Conservation (phyloP, 805 yeast genomes). For the Metschnikowia cubensis region DNA sequence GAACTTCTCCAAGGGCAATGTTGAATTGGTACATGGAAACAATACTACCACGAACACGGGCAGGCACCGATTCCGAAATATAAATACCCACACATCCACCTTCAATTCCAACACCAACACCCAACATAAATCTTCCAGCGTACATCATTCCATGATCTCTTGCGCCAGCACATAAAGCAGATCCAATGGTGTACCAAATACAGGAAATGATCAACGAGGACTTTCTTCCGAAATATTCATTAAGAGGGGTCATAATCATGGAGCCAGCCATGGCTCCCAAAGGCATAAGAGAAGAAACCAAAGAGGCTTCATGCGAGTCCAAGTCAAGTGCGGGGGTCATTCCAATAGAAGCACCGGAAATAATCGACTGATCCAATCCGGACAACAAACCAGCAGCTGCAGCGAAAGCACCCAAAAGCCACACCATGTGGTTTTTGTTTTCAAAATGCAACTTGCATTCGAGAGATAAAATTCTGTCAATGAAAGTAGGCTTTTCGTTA, state of each 20-base stretch:
- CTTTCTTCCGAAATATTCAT: conserved; percentile 54
- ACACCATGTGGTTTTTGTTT: conserved; percentile 40
- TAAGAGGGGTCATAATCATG: conserved; percentile 54
- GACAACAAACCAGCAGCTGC: conserved; percentile 62
- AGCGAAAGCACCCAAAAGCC: conserved; percentile 52
- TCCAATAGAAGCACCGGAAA: conserved; percentile 58
- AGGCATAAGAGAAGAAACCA: conserved; percentile 61
- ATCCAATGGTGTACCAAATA: conserved; percentile 58
- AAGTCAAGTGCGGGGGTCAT: conserved; percentile 43
- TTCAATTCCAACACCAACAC: conserved; percentile 64
- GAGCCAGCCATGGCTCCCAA: conserved; percentile 66
- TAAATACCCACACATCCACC: conserved; percentile 63
- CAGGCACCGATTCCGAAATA: conserved; percentile 58
- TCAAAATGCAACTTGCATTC: conserved; percentile 41
- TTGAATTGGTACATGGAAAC: conserved; percentile 63
- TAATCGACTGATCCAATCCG: conserved; percentile 65
- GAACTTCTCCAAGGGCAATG: conserved; percentile 62
- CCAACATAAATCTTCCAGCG: conserved; percentile 54
- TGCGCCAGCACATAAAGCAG: conserved; percentile 48
- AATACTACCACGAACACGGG: conserved; percentile 53
- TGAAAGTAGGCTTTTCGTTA: conserved; percentile 28
- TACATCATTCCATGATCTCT: conserved; percentile 39
- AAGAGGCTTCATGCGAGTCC: conserved; percentile 42
- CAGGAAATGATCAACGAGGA: conserved; percentile 53
- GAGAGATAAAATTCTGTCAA: conserved; percentile 33